These are phyloP conservation scores for Sphagnum magellanicum DNA, from an alignment of 228 moss, liverwort and hornwort genomes.

Conservation along the genomic window DNA sequence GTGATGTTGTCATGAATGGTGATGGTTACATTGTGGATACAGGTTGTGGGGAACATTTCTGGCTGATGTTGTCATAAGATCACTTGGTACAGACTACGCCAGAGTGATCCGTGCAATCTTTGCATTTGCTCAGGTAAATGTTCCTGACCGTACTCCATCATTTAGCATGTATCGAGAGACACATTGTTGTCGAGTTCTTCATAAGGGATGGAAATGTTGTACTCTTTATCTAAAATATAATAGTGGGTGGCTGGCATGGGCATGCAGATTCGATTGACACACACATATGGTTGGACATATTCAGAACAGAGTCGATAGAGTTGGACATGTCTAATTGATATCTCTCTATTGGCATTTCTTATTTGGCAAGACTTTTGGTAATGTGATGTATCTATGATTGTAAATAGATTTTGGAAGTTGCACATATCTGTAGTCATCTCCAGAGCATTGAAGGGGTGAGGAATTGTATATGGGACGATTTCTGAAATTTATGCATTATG, in stretches of 20 bases:
- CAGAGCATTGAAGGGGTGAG: too few relatives aligned
- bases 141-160: too few relatives aligned
- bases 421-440: too few relatives aligned
- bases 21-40: conserved; percentile 3
- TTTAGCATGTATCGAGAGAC: not conserved
- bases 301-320: conserved; percentile 1
- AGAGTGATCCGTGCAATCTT: conserved; percentile 95
- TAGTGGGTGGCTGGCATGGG: not conserved
- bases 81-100: conserved; percentile 91
- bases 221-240: not conserved
- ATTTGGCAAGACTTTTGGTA: too few relatives aligned
- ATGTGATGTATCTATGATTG: too few relatives aligned
- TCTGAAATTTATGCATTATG: too few relatives aligned
- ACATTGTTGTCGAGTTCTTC: not conserved
- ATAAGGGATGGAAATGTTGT: not conserved
- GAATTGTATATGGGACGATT: too few relatives aligned
- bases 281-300: conserved; percentile 47
- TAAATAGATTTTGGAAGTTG: too few relatives aligned
- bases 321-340: not conserved
- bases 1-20: too few relatives aligned
- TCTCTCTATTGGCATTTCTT: too few relatives aligned
- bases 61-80: conserved; percentile 78
- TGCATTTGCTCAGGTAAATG: conserved; percentile 67
- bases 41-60: conserved; percentile 94
- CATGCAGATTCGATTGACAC: conserved; percentile 53